Evolutionary conservation across 1,139 yeast genomes (phyloP), one percentile per base, ranked within the genome.

Genomic region (Taphrina betulina): DNA sequence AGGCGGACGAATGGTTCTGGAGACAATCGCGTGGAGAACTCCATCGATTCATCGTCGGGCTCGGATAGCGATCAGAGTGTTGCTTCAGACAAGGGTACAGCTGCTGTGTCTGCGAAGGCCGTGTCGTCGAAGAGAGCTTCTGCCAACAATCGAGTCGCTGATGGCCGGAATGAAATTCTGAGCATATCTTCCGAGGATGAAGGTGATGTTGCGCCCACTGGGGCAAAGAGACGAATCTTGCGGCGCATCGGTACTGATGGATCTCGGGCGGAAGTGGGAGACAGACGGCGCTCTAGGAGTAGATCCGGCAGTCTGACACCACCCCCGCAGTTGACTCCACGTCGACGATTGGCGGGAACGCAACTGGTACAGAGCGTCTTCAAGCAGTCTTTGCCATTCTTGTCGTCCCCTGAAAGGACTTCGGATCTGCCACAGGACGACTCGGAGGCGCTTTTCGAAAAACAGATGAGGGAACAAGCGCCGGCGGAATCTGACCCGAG

Each of bases 241-340:
- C n/a, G n/a, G n/a, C n/a, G n/a, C n/a, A n/a, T n/a, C n/a, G 31
- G 31, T 12, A 26, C 31, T 26, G 12, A 26, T 7, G 12, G 10
- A 7, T 26, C 31, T 7, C 7, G 31, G 7, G 31, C 31, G 7
- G 10, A 26, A 7, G 31, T 26, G 10, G 12, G 10, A 7, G n/a
- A n/a, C n/a, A n/a, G n/a, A n/a, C 31, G 31, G 7, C 31, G 31
- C 31, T 7, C 10, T 26, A 7, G 31, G 7, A 29, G 48, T 3
- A 29, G 34, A 14, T 43, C 48, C 29, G 48, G 26, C 17, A 50
- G 54, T 23, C 10, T 50, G 54, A 40, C 54, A 28, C 54, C 54
- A 1, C 54, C 54, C 22, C 54, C 54, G 19, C 46, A 48, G 14
- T 8, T 37, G 48, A 43, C 34, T 12, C 48, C 48, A 3, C 14